Conservation (phyloP, 176 grass and related monocot species). For the Aegilops longissima region DNA sequence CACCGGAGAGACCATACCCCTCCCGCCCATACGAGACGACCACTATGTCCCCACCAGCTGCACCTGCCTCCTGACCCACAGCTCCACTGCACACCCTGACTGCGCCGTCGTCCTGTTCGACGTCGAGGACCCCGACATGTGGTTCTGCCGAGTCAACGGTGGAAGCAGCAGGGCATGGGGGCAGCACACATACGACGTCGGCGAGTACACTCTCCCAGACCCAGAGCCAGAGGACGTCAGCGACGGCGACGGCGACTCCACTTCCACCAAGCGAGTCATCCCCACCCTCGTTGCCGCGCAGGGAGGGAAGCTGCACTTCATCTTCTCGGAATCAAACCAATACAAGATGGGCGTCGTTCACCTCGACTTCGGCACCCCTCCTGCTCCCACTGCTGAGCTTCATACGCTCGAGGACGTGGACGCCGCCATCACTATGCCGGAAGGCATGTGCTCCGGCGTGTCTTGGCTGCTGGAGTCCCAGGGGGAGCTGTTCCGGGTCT, state of each 20-base stretch:
- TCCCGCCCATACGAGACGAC: neutral
- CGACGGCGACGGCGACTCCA: neutral
- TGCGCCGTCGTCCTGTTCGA: conserved; percentile 9
- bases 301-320: neutral
- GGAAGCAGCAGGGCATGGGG: neutral
- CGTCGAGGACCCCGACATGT: neutral
- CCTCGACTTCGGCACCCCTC: neutral
- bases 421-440: neutral
- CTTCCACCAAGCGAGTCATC: neutral
- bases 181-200: neutral
- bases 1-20: neutral
- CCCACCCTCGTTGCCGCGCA: neutral
- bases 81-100: neutral
- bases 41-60: neutral
- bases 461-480: neutral
- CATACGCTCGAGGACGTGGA: neutral
- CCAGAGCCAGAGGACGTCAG: too few relatives aligned
- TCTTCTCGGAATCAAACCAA: neutral
- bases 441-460: neutral
- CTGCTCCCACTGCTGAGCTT: neutral
- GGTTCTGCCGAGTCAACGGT: neutral
- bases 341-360: neutral
- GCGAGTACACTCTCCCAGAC: neutral
- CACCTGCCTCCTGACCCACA: neutral
- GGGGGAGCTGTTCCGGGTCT: neutral